Conservation (phyloP, 768 basidiomycete species). For the Pholiota microspora region DNA sequence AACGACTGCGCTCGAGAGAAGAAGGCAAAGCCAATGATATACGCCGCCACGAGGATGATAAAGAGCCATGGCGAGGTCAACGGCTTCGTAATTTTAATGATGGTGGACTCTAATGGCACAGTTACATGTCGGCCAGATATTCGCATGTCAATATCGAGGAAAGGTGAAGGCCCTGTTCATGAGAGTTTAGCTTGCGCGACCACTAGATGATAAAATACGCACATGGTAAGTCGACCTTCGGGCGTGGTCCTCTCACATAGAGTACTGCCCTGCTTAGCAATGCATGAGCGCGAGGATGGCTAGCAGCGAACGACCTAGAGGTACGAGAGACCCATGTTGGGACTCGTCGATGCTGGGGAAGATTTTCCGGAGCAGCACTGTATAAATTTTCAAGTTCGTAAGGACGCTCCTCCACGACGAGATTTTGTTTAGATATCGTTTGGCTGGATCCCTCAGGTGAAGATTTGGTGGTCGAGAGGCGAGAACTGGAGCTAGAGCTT, state of each 20-base stretch:
- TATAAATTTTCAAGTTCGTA: constrained; percentile 19
- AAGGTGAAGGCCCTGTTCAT: constrained; percentile 49
- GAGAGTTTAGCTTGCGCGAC: constrained; percentile 1
- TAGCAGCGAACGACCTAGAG: constrained; percentile 14
- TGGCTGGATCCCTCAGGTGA: constrained; percentile 2
- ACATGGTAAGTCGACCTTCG: constrained; percentile 52
- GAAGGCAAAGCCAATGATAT: constrained; percentile 73
- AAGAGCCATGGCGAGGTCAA: constrained; percentile 56
- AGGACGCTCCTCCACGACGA: constrained; percentile 11
- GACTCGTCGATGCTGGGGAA: constrained; percentile 5
- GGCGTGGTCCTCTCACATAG: constrained; percentile 59
- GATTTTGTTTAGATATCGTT: constrained; percentile 13
- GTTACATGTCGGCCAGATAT: constrained; percentile 33
- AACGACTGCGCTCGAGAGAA: constrained; percentile 73
- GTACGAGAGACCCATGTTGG: constrained; percentile 17
- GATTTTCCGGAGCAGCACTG: constrained; percentile 10
- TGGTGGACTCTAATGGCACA: constrained; percentile 52
- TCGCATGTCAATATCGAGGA: constrained; percentile 48
- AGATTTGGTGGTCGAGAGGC: constrained; percentile 12
- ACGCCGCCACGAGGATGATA: constrained; percentile 51
- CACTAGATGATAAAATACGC: constrained; percentile 15
- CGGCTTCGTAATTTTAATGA: constrained; percentile 49
- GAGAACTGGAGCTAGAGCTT: constrained; percentile 16
- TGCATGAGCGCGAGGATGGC: constrained; percentile 21
- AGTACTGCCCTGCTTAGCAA: constrained; percentile 17